These are phyloP conservation scores for Picea abies DNA, from an alignment of 83 land plant species.

Conservation along the genomic window DNA sequence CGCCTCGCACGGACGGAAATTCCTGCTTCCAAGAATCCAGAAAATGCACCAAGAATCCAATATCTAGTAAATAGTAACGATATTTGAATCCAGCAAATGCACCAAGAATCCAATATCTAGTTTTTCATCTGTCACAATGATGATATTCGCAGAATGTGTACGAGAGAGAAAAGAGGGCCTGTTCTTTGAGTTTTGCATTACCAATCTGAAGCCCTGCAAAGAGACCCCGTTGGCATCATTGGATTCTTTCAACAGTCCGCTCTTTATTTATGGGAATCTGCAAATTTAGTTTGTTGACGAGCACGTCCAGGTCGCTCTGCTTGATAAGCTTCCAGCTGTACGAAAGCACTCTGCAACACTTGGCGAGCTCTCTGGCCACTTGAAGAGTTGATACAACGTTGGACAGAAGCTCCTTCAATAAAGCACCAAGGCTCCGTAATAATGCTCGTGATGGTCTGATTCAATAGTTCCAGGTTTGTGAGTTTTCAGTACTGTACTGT, in stretches of 20 bases:
- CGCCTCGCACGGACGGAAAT: too few relatives aligned
- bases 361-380: conserved; percentile 32
- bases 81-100: conserved; percentile 27
- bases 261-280: conserved; percentile 16
- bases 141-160: conserved; percentile 29
- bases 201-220: conserved; percentile 51
- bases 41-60: conserved; percentile 21
- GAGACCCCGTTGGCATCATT: conserved; percentile 44
- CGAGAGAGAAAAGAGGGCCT: conserved; percentile 39
- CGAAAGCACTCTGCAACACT: conserved; percentile 41
- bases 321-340: conserved; percentile 60
- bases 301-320: conserved; percentile 59
- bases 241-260: conserved; percentile 20
- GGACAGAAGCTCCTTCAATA: neutral
- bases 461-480: conserved; percentile 42
- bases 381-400: conserved; percentile 12
- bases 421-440: neutral
- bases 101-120: conserved; percentile 11
- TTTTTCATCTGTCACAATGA: neutral
- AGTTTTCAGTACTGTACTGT: too few relatives aligned
- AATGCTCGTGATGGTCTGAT: conserved; percentile 15
- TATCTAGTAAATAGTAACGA: conserved; percentile 8
- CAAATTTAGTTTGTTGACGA: conserved; percentile 27
- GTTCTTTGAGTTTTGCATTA: conserved; percentile 22
- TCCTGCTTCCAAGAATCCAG: conserved; percentile 2